These are phyloP conservation scores for Colletotrichum eremochloae DNA, from an alignment of 2,329 filamentous ascomycete species.

Conservation along the genomic window DNA sequence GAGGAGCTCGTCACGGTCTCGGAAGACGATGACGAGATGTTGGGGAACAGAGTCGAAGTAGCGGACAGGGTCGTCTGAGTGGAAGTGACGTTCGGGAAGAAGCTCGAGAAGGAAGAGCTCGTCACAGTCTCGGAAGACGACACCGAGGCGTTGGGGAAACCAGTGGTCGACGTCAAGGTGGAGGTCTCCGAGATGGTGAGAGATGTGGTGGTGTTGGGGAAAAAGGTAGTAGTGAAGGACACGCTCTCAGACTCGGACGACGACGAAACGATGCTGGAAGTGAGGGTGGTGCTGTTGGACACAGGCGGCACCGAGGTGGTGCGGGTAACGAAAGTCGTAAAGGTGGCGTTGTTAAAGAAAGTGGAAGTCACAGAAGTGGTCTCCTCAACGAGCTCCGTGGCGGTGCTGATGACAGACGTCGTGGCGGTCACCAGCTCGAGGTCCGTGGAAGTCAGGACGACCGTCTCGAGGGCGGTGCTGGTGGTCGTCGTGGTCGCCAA, in stretches of 20 bases:
- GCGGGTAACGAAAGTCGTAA: conserved; percentile 39
- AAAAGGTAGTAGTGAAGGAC: conserved; percentile 5
- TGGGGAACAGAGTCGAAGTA: conserved; percentile 6
- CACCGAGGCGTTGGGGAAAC: conserved; percentile 11
- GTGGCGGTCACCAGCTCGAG: conserved; percentile 31
- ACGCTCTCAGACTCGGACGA: not conserved
- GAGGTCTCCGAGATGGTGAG: not conserved
- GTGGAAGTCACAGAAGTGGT: conserved; percentile 32
- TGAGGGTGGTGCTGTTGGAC: conserved; percentile 16
- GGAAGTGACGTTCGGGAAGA: conserved; percentile 8
- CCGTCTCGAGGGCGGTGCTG: conserved; percentile 17
- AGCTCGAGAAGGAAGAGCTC: conserved; percentile 8
- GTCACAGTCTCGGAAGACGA: not conserved
- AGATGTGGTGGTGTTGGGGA: conserved; percentile 9
- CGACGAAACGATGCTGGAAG: not conserved
- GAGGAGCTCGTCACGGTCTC: conserved; percentile 5
- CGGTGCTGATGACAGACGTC: conserved; percentile 28
- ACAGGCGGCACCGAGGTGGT: conserved; percentile 15
- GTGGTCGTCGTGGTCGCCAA: conserved; percentile 11
- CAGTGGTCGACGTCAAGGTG: conserved; percentile 2
- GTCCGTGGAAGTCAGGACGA: conserved; percentile 20
- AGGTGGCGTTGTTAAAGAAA: conserved; percentile 36
- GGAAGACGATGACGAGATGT: not conserved
- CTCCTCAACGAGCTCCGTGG: conserved; percentile 38
- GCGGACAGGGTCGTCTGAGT: not conserved